Evolutionary conservation across 78 protist genomes (phyloP).

Genomic region (Cyanophora paradoxa): DNA sequence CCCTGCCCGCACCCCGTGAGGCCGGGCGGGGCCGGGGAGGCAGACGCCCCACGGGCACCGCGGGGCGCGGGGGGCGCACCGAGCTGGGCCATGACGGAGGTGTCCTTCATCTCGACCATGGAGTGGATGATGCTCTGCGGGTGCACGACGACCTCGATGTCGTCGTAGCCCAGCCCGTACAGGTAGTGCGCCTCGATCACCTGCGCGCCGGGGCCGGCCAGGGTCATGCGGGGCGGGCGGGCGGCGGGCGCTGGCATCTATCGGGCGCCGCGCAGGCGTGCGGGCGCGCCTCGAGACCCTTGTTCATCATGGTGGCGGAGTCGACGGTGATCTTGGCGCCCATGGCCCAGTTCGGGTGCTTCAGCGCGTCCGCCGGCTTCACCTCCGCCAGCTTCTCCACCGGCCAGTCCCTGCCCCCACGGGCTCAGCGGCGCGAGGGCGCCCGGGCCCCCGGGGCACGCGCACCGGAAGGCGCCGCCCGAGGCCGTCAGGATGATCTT

Average conservation of each 20-base stretch:
- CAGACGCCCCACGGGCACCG: too few relatives aligned
- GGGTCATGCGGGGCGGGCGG: neutral
- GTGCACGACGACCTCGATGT: conserved; percentile 31
- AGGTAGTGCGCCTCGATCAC: conserved; percentile 51
- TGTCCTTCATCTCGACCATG: conserved; percentile 20
- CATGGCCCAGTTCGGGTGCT: conserved; percentile 41
- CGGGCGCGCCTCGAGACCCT: neutral
- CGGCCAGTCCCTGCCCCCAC: neutral
- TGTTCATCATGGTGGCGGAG: conserved; percentile 41
- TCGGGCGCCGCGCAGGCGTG: neutral
- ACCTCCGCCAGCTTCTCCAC: neutral
- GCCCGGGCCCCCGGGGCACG: neutral
- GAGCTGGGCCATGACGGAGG: conserved; percentile 1
- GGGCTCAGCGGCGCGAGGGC: neutral
- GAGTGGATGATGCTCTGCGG: conserved; percentile 43
- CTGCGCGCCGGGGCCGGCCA: neutral
- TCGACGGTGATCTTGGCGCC: conserved; percentile 45
- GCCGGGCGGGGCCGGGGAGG: too few relatives aligned
- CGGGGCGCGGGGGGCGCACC: too few relatives aligned
- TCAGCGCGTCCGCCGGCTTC: neutral
- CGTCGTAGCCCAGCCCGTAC: conserved; percentile 34
- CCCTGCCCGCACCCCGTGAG: too few relatives aligned
- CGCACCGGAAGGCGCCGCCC: conserved; percentile 38
- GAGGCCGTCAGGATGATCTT: conserved; percentile 37
- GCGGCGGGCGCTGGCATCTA: neutral